Conservation (phyloP, 2,329 filamentous ascomycete genomes). For the Ceratocystis harringtonii region DNA sequence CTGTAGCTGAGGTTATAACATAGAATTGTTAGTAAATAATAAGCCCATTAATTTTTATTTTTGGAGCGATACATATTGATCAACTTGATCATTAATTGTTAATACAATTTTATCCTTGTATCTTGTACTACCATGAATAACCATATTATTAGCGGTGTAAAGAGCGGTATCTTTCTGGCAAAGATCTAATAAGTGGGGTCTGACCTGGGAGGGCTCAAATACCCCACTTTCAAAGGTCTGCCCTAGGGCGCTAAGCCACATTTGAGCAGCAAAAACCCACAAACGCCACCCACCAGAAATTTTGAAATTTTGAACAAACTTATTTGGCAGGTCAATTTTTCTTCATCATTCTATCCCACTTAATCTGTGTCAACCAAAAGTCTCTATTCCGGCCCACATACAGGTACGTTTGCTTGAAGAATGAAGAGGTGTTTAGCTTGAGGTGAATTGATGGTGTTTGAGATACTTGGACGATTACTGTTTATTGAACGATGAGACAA, state of each 20-base stretch:
- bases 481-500: background rate
- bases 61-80: background rate
- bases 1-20: slow-evolving; percentile 10
- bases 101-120: background rate
- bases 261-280: slow-evolving; percentile 10
- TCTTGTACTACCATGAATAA: background rate
- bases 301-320: slow-evolving; percentile 12
- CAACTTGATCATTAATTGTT: background rate
- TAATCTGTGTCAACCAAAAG: slow-evolving; percentile 16
- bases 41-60: background rate
- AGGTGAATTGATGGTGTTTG: background rate
- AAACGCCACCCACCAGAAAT: slow-evolving; percentile 16
- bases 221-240: slow-evolving; percentile 1
- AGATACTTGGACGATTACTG: background rate
- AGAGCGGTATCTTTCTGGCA: background rate
- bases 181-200: background rate
- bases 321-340: slow-evolving; percentile 13
- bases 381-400: slow-evolving; percentile 16
- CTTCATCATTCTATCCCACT: slow-evolving; percentile 11
- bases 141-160: background rate
- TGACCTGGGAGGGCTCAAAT: background rate
- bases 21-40: background rate
- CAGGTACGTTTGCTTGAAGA: slow-evolving; percentile 13
- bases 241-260: slow-evolving; percentile 15
- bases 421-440: background rate